Evolutionary conservation across 1,284 basidiomycete genomes (phyloP), one percentile per base, ranked within the genome.

Genomic region (Hemileia vastatrix): DNA sequence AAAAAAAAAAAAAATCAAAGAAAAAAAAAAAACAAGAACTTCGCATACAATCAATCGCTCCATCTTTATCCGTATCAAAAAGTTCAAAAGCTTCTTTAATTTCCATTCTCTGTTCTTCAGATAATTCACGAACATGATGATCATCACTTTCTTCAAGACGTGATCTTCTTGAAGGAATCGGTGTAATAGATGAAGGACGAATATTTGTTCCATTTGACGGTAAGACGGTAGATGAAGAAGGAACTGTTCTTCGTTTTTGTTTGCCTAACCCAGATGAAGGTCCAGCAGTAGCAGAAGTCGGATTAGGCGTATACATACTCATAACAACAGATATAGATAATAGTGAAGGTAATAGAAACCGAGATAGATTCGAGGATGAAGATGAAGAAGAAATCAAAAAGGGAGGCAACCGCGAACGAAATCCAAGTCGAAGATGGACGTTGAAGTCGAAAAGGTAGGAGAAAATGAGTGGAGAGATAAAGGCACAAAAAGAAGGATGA

Each of bases 11-110:
- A 11, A 43, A n/a, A 19, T 9, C n/a, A 8, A 44, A 2, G 2
- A n/a, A n/a, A 55, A 21, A 33, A 5, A 3, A 31, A 27, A 33
- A 27, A 23, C 31, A 32, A 11, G 18, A n/a, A 13, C 47, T 45
- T 57, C 64, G 19, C 40, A 66, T 9, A 62, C 59, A 76, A 65
- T 74, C 74, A 52, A 76, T 70, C 11, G 74, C 85, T n/a, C 91
- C 90, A 73, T 98, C 94, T 80, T 96, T 96, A 82, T 98, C 94
- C 33, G 91, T 90, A 79, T 98, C 95, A 75, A 99, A 99, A 62
- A 98, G 84, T 77, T 97, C 93, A 74, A 99, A 99, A 0, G 95
- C 95, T 75, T 99, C 95, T 76, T 92, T 92, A 70, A 98, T 95
- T 79, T 99, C 94, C 73, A 91, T 87, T 71, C 90, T 88, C 76